Base-by-base conservation (phyloP, 257 asterid genomes). In the Solanum commersonii region DNA sequence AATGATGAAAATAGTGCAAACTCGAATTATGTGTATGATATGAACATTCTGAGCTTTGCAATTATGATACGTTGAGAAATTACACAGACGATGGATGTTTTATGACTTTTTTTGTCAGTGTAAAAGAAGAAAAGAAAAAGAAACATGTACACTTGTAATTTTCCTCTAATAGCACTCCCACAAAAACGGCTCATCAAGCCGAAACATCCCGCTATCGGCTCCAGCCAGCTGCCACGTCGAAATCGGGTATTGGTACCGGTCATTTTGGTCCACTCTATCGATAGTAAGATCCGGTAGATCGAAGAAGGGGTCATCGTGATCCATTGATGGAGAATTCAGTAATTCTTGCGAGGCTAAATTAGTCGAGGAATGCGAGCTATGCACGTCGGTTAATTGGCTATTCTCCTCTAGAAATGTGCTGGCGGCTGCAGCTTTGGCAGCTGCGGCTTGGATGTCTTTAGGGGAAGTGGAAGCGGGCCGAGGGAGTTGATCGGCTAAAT, bases 361-460 rank as follows among this genome's bases (percentile, higher is more conserved):
- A 3, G 93, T 89, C 5, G 94, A 93, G 0, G 97, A 94, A 86
- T 91, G 92, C 2, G 95, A 93, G 37, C 67, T 89, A 0, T 89
- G 86, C 27, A 89, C 60, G 29, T 84, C 72, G 35, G 42, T 83
- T 29, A 16, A 31, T 22, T 52, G 91, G 89, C 89, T 91, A 25
- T 7, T 83, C 31, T 90, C 88, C 20, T 87, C 90, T 0, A 91
- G 88, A 6, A 93, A 90, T 25, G 86, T 83, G 52, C 89, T 88
- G 2, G 93, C 90, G 0, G 77, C 77, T 29, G 99, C 99, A 0
- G 98, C 99, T 74, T 89, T 91, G 0, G 97, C 95, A 1, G 99
- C 99, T 1, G 98, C 99, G 16, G 94, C 95, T 87, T 96, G 99
- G 91, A 96, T 94, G 90, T 96, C 99, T 87, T 95, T 95, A 0